Conservation (phyloP, 108 stramenopile genomes). For the Fragilariopsis cylindrus region DNA sequence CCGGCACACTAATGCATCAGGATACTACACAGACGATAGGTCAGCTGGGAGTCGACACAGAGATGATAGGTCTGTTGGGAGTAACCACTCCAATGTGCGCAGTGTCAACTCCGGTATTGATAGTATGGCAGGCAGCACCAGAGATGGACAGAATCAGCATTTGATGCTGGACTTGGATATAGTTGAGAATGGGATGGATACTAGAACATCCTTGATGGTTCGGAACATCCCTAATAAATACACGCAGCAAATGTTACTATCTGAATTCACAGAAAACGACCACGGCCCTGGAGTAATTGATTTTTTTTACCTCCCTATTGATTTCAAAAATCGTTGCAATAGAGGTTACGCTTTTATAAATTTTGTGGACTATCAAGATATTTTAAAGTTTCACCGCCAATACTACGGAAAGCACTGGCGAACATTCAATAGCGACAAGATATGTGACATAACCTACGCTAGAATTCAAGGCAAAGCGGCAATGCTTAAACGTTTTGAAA, state of each 20-base stretch:
- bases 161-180: constrained; percentile 63
- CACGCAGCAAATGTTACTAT: constrained; percentile 95
- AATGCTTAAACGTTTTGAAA: constrained; percentile 98
- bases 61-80: constrained; percentile 34
- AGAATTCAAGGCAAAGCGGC: constrained; percentile 98
- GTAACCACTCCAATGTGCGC: constrained; percentile 19
- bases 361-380: constrained; percentile 90
- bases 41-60: constrained; percentile 29
- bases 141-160: constrained; percentile 38
- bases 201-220: constrained; percentile 98
- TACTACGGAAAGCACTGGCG: constrained; percentile 95
- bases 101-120: constrained; percentile 12
- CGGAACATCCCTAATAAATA: constrained; percentile 99
- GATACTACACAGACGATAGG: constrained; percentile 29
- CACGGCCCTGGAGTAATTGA: constrained; percentile 94
- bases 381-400: constrained; percentile 84
- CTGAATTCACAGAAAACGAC: constrained; percentile 88
- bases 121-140: constrained; percentile 19
- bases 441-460: constrained; percentile 97
- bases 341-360: constrained; percentile 99
- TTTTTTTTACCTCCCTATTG: constrained; percentile 99
- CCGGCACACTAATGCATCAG: constrained; percentile 27
- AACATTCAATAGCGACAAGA: constrained; percentile 97
- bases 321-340: constrained; percentile 99
- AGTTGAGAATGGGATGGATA: constrained; percentile 80